A percentile compares a stretch with the other conserved stretches of the same genome.
These are phyloP conservation scores for Boletus reticulatus DNA, from an alignment of 768 basidiomycete genomes.

Conservation along the genomic window DNA sequence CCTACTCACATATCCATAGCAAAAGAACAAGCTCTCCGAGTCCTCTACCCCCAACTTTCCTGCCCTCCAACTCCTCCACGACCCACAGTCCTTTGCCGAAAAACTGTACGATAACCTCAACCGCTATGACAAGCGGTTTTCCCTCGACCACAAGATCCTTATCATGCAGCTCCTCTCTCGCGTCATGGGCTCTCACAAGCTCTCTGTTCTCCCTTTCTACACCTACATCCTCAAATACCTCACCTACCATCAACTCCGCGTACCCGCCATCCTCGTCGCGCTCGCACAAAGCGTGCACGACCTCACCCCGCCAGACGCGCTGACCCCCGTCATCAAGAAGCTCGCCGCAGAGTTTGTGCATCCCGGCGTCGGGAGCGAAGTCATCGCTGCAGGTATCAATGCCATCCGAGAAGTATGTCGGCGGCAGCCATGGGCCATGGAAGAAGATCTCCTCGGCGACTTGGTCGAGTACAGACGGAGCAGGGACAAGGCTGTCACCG, in stretches of 20 bases:
- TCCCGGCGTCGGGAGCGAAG: conserved; percentile 93
- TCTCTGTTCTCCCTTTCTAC: conserved; percentile 93
- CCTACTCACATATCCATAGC: conserved; percentile 30
- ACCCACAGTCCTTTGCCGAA: conserved; percentile 95
- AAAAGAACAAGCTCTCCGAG: conserved; percentile 30
- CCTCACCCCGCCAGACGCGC: conserved; percentile 88
- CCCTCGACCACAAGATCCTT: conserved; percentile 94
- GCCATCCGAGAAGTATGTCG: conserved; percentile 92
- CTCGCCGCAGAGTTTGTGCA: conserved; percentile 96
- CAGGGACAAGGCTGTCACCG: conserved; percentile 87
- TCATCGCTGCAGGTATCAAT: conserved; percentile 96
- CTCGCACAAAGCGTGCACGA: conserved; percentile 96
- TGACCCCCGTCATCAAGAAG: conserved; percentile 88
- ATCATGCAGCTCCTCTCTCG: conserved; percentile 96
- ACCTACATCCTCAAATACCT: conserved; percentile 95
- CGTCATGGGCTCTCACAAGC: conserved; percentile 90
- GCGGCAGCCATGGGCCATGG: conserved; percentile 96
- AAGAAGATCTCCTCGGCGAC: conserved; percentile 89
- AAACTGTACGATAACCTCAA: conserved; percentile 85
- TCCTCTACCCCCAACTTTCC: conserved; percentile 70
- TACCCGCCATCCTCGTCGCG: conserved; percentile 90
- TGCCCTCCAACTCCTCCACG: conserved; percentile 87
- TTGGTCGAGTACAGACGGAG: conserved; percentile 94
- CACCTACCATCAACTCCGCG: conserved; percentile 84
- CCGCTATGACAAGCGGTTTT: conserved; percentile 90